phyloP scores from a whole-genome alignment of 2,329 filamentous ascomycete species.

The Parafenestella ontariensis region DNA sequence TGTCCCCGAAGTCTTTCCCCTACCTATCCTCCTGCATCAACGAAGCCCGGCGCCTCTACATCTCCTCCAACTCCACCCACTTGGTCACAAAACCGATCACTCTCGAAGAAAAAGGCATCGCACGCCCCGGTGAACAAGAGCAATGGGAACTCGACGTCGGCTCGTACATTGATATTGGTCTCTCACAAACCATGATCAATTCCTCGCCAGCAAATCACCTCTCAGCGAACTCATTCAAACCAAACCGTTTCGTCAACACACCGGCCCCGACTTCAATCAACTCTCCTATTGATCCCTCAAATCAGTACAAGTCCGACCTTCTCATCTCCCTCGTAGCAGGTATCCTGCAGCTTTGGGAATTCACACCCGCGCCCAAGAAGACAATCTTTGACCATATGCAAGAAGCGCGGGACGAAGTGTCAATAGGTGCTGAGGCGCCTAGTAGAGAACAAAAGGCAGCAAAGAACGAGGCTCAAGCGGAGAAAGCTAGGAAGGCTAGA shows the following conservation, averaged over 20 bases:
- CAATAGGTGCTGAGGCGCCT: conserved; percentile 34
- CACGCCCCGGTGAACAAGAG: conserved; percentile 26
- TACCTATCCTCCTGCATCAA: conserved; percentile 40
- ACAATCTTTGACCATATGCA: conserved; percentile 39
- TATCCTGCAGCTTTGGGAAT: conserved; percentile 46
- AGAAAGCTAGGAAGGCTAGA: conserved; percentile 7
- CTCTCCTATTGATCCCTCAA: conserved; percentile 16
- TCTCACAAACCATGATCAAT: conserved; percentile 41
- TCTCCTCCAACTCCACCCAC: conserved; percentile 27
- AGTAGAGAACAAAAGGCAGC: conserved; percentile 18
- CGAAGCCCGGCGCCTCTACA: conserved; percentile 42
- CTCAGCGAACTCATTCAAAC: conserved; percentile 31
- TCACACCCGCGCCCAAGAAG: conserved; percentile 43
- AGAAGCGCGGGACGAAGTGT: conserved; percentile 41
- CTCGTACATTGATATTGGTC: conserved; percentile 39
- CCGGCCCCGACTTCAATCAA: conserved; percentile 23
- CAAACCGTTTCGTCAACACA: conserved; percentile 34
- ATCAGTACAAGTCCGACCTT: conserved; percentile 32
- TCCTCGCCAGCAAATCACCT: conserved; percentile 33
- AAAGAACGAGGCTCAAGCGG: conserved; percentile 12
- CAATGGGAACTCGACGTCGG: conserved; percentile 34
- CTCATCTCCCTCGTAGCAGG: conserved; percentile 40
- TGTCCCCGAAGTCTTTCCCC: conserved; percentile 24
- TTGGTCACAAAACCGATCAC: conserved; percentile 27
- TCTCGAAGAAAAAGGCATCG: conserved; percentile 28